Evolutionary conservation across 2,329 filamentous ascomycete genomes (phyloP), one percentile per base, ranked within the genome.

Genomic region (Talaromyces sp.): DNA sequence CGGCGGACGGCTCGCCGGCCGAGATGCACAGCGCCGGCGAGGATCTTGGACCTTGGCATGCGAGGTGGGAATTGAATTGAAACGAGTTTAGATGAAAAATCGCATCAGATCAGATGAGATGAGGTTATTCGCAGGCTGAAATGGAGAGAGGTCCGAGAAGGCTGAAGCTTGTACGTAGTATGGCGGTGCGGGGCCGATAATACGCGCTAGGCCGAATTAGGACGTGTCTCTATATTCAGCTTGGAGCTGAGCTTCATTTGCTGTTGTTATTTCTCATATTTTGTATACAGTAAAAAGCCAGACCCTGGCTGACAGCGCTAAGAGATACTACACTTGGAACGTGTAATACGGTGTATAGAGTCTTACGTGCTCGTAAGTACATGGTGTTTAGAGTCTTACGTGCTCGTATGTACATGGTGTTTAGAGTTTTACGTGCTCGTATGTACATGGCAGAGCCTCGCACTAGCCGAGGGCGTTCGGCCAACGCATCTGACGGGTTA

Each of bases 31-130:
- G 56, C 62, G 15, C 32, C 56, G 4, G 55, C 54, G n/a, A 62
- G 17, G 19, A 59, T 49, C 33, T 25, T 58, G 15, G 36, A 59
- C 28, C 47, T 55, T 11, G 56, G 30, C 60, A 74, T 71, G 49
- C 25, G 36, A 39, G 17, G 15, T 39, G 15, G 8, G 2, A 9
- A 15, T 39, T 5, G 13, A 0, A 15, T n/a, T 39, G 2, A 39
- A 39, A 39, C 3, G 17, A 39, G 17, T 6, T 36, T 2, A 17
- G 36, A 39, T n/a, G 17, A 39, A 39, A 36, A 13, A 36, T 36
- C 2, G 22, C 8, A 30, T 30, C 15, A n/a, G 36, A 17, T 36
- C 33, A 17, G 33, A 39, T n/a, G 10, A 28, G 27, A 30, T 30
- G 28, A 30, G 32, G 32, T 13, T 33, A 36, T 13, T n/a, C 33